A percentile compares a stretch with the other conserved stretches of the same genome.
Conservation (phyloP, 192 early-diverging fungal genomes). For the Piromyces finnis region DNA sequence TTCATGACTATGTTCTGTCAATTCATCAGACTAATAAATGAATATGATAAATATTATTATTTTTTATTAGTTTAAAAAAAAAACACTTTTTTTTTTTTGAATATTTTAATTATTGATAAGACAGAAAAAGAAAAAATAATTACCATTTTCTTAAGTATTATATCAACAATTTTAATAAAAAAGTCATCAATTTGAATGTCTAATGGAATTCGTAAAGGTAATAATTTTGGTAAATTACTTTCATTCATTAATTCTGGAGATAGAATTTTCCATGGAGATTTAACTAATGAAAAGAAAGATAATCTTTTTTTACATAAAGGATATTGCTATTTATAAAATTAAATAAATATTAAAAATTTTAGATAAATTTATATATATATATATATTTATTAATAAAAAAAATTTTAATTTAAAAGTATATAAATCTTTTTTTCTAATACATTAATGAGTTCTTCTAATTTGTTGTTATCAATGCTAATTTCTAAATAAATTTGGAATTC, state of each 20-base stretch:
- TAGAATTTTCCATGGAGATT: conserved; percentile 24
- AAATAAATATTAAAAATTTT: too few species aligned
- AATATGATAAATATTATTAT: too few species aligned
- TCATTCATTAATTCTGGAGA: conserved; percentile 23
- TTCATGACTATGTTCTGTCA: background rate
- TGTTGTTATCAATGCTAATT: background rate
- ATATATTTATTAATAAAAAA: too few species aligned
- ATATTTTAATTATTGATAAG: too few species aligned
- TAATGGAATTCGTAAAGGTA: conserved; percentile 31
- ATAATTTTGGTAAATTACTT: conserved; percentile 24
- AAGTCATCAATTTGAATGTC: conserved; percentile 36
- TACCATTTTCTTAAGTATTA: conserved; percentile 17
- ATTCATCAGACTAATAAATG: background rate
- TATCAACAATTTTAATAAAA: conserved; percentile 39
- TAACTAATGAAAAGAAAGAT: conserved; percentile 38
- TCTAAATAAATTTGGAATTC: background rate
- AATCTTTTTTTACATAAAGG: conserved; percentile 20
- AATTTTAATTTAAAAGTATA: too few species aligned
- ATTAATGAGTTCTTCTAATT: conserved; percentile 20
- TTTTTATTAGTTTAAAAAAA: too few species aligned
- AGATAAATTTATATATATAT: too few species aligned
- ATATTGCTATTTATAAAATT: conserved; percentile 13
- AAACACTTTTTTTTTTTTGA: too few species aligned
- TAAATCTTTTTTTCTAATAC: too few species aligned
- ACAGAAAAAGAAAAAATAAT: too few species aligned